These are phyloP conservation scores for Phytophthora cajani DNA, from an alignment of 352 stramenopile species.

Conservation along the genomic window DNA sequence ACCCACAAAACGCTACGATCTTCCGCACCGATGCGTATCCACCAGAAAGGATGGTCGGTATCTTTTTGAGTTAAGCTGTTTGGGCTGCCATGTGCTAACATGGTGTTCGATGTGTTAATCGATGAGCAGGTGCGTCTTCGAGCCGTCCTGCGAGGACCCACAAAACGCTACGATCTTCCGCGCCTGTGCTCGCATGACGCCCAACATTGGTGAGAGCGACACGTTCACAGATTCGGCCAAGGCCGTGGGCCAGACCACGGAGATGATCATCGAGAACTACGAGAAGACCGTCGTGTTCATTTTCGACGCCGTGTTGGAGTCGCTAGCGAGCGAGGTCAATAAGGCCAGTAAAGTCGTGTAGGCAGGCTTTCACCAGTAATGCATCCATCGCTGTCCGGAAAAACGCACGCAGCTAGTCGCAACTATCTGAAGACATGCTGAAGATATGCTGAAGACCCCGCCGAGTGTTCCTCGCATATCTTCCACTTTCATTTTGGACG, in stretches of 20 bases:
- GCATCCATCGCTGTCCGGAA: not conserved
- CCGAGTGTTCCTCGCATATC: not conserved
- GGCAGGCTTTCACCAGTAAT: not conserved
- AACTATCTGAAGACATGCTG: conserved; percentile 1
- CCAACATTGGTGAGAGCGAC: conserved; percentile 30
- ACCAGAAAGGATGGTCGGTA: conserved; percentile 61
- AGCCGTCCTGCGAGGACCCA: conserved; percentile 44
- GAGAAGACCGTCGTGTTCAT: conserved; percentile 47
- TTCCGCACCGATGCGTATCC: conserved; percentile 43
- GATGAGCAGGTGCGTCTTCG: conserved; percentile 48
- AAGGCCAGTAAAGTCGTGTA: conserved; percentile 10
- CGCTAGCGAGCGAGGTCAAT: conserved; percentile 15
- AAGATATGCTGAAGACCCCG: not conserved
- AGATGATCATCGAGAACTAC: conserved; percentile 47
- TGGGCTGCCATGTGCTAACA: not conserved
- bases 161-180: conserved; percentile 54
- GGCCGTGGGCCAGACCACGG: conserved; percentile 47
- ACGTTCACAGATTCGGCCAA: conserved; percentile 34
- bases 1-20: conserved; percentile 50
- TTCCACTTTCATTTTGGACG: conserved; percentile 7
- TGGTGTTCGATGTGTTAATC: not conserved
- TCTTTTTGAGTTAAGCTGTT: not conserved
- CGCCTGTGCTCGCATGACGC: conserved; percentile 56
- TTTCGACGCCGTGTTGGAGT: conserved; percentile 43
- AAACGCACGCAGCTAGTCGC: not conserved